Evolutionary conservation across 139 green algal species (phyloP), one percentile per base, ranked within the genome.

Genomic region (Closterium sp.): DNA sequence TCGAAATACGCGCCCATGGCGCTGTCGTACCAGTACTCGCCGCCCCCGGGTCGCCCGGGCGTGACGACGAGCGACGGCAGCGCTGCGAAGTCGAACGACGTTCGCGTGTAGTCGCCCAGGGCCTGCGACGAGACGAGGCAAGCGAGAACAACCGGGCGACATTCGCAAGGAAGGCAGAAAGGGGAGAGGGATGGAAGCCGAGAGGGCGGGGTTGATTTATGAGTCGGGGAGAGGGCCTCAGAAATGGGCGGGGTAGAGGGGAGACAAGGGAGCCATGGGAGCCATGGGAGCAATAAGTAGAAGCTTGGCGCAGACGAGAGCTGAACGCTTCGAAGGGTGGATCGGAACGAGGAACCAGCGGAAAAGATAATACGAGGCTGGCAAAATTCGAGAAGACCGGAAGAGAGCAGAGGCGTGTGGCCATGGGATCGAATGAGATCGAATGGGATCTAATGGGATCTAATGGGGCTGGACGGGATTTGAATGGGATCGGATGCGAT

Each of bases 1-100:
- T 99, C 97, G 88, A 99, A 99, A 43, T 96, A 98, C 0, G 96
- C 97, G 3, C 96, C 87, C 1, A 98, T 96, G 19, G 95, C n/a
- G 19, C 28, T 35, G 38, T 93, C 90, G 89, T 94, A 94, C 86
- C 90, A 94, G 33, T 93, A 91, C 4, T 89, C 91, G 19, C 38
- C 87, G 16, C 8, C 25, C 55, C 55, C 55, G 55, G 16, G 55
- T 33, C 25, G 21, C 88, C 89, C 81, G 23, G 87, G 38, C 84
- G 28, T 83, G 9, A 34, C 66, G 33, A 89, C 88, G 33, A 69
- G 28, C 5, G 32, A 81, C 31, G 88, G 35, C 16, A 94, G 91
- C 34, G 34, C 33, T 32, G 85, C 88, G 33, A 94, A 94, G 25
- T 94, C 88, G 21, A 43, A n/a, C 28, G 69, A 83, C 25, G 84